Percentiles rank a stretch among this genome's conserved stretches.
Conservation (phyloP, 1,284 basidiomycete species). For the Trametes pubescens region DNA sequence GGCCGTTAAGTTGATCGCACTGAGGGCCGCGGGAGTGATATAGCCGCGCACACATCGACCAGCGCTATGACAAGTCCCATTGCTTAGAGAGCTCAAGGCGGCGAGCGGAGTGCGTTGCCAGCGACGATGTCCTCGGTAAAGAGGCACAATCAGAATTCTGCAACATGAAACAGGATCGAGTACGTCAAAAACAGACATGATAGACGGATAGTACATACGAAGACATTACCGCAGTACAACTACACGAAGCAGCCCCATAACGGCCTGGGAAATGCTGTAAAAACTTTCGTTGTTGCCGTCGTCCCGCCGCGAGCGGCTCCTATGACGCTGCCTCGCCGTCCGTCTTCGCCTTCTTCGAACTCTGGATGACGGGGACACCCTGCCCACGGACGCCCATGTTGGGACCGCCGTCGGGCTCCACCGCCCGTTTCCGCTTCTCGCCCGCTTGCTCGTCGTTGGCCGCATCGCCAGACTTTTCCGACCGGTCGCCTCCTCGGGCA, state of each 20-base stretch:
- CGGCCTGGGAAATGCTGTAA: not conserved
- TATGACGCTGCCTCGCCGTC: constrained; percentile 46
- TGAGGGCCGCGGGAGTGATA: constrained; percentile 4
- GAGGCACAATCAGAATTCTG: not conserved
- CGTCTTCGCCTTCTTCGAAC: constrained; percentile 67
- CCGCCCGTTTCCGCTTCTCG: constrained; percentile 76
- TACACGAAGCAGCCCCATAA: constrained; percentile 5
- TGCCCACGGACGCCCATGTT: constrained; percentile 68
- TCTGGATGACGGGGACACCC: constrained; percentile 62
- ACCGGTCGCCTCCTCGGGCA: constrained; percentile 39
- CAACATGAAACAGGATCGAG: not conserved
- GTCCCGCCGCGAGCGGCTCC: constrained; percentile 4
- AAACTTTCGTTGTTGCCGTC: not conserved
- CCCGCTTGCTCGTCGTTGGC: constrained; percentile 52
- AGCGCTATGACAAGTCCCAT: not conserved
- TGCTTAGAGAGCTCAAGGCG: not conserved
- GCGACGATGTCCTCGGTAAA: not conserved
- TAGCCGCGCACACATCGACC: not conserved
- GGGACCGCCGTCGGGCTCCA: constrained; percentile 79
- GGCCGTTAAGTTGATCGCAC: not conserved
- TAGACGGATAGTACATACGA: constrained; percentile 15
- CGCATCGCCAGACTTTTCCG: constrained; percentile 38
- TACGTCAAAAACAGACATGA: constrained; percentile 12
- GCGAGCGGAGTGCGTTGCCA: not conserved
- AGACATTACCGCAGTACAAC: constrained; percentile 17